Evolutionary conservation across 306 rosid species (phyloP).

Genomic region (Quercus rubra): DNA sequence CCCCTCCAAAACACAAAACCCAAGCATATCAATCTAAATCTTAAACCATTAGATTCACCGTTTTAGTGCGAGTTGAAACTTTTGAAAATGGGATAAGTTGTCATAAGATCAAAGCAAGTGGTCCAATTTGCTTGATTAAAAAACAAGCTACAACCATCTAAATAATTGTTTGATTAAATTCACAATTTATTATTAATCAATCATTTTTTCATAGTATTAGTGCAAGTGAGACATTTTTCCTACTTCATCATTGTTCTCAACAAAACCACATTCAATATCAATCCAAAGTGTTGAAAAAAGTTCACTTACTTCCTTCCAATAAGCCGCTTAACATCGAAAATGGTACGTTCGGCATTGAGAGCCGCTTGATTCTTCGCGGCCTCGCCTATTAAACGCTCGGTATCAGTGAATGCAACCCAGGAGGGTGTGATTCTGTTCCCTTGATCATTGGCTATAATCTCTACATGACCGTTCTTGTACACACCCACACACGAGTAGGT

Average conservation of each 20-base stretch:
- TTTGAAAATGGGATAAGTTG: too few species aligned
- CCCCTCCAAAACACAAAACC: background rate
- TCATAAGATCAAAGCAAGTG: too few species aligned
- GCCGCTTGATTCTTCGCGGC: slow-evolving; percentile 63
- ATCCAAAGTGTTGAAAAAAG: background rate
- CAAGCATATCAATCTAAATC: background rate
- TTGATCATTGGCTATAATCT: slow-evolving; percentile 60
- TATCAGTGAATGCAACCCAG: slow-evolving; percentile 54
- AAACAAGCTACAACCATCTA: too few species aligned
- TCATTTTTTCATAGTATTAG: too few species aligned
- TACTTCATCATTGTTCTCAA: too few species aligned
- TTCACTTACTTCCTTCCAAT: slow-evolving; percentile 48
- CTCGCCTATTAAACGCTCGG: slow-evolving; percentile 54
- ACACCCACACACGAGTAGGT: slow-evolving; percentile 58
- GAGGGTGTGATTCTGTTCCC: slow-evolving; percentile 61
- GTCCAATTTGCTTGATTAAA: too few species aligned
- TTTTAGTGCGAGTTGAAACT: too few species aligned
- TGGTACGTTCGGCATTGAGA: slow-evolving; percentile 44
- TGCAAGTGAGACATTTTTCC: too few species aligned
- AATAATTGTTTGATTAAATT: too few species aligned
- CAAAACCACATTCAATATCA: too few species aligned
- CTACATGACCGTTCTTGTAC: slow-evolving; percentile 45
- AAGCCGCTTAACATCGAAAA: slow-evolving; percentile 51
- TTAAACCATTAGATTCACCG: too few species aligned
- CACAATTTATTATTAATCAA: too few species aligned